Conservation (phyloP, 768 basidiomycete genomes). For the Goffeauzyma gilvescens region DNA sequence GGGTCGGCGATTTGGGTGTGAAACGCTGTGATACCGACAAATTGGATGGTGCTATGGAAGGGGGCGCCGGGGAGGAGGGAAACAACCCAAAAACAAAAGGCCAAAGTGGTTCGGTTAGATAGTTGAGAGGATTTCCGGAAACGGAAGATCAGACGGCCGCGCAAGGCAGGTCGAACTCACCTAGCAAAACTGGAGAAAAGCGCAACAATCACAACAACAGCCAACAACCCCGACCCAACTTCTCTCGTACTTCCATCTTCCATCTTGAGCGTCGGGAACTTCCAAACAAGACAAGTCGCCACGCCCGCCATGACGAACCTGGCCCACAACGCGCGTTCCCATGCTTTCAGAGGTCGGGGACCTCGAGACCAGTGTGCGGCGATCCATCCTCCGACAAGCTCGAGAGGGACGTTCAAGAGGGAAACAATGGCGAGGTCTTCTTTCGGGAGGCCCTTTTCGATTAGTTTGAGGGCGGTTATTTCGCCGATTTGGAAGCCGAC, state of each 20-base stretch:
- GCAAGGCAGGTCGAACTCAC: constrained; percentile 42
- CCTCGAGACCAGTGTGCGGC: constrained; percentile 76
- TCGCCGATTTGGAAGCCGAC: constrained; percentile 90
- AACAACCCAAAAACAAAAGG: constrained; percentile 2
- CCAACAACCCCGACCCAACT: constrained; percentile 45
- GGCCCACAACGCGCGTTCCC: constrained; percentile 82
- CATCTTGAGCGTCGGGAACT: constrained; percentile 66
- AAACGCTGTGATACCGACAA: constrained; percentile 97
- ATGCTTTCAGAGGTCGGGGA: constrained; percentile 41
- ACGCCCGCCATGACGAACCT: constrained; percentile 54
- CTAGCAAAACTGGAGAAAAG: constrained; percentile 65
- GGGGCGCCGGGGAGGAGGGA: background rate
- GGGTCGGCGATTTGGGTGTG: constrained; percentile 93
- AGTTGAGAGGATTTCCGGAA: background rate
- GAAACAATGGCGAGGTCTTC: constrained; percentile 93
- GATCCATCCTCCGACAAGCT: constrained; percentile 83
- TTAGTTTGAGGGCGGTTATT: constrained; percentile 73
- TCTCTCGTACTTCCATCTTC: constrained; percentile 10
- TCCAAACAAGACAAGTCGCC: constrained; percentile 58
- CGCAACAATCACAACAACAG: constrained; percentile 59
- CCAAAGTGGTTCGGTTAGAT: background rate
- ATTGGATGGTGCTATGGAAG: constrained; percentile 72
- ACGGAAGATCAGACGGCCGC: background rate
- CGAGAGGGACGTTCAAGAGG: constrained; percentile 92
- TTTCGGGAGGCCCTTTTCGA: constrained; percentile 86